Conservation (phyloP, 2,329 filamentous ascomycete species). For the Bipolaris oryzae region DNA sequence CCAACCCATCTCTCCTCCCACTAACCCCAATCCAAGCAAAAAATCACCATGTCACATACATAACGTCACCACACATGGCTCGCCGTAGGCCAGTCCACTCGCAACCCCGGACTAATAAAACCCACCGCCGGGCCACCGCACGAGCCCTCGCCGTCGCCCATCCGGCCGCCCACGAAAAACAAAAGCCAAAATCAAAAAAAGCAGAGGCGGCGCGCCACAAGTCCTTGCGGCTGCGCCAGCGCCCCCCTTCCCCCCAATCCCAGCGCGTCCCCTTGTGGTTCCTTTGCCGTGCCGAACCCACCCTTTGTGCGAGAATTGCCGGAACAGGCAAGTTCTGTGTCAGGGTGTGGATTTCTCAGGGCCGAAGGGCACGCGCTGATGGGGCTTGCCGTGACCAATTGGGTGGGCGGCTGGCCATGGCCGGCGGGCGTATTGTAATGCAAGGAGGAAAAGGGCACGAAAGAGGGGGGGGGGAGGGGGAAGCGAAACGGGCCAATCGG, state of each 20-base stretch:
- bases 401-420: not conserved
- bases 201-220: too few relatives aligned
- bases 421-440: not conserved
- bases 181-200: not conserved
- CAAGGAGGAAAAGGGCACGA: not conserved
- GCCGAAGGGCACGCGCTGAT: constrained; percentile 20
- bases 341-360: constrained; percentile 8
- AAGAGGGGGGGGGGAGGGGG: too few relatives aligned
- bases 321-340: constrained; percentile 1
- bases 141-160: not conserved
- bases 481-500: too few relatives aligned
- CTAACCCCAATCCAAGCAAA: too few relatives aligned
- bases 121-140: not conserved
- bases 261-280: too few relatives aligned
- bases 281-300: constrained; percentile 1
- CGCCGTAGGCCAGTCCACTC: not conserved
- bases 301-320: constrained; percentile 4
- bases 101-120: too few relatives aligned
- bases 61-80: not conserved
- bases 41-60: not conserved
- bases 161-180: not conserved
- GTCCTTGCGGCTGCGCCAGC: too few relatives aligned
- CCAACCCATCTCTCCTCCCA: too few relatives aligned
- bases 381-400: constrained; percentile 16
- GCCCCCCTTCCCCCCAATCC: too few relatives aligned